Evolutionary conservation across 306 rosid genomes (phyloP).

Genomic region (Ammopiptanthus mongolicus): DNA sequence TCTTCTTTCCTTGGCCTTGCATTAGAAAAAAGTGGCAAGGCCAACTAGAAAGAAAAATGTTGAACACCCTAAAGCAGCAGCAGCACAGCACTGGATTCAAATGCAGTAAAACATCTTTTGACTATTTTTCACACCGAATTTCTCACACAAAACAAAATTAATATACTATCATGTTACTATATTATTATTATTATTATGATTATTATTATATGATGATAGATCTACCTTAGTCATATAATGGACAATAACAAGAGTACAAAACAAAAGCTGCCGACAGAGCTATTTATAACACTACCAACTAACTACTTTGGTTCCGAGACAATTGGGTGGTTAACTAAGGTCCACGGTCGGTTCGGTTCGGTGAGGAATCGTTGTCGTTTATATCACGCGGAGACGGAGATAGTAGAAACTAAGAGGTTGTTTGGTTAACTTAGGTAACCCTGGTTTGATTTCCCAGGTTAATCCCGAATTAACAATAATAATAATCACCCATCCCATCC

Average conservation of each 20-base stretch:
- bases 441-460: constrained; percentile 21
- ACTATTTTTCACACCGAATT: constrained; percentile 1
- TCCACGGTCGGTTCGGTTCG: constrained; percentile 26
- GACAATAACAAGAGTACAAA: constrained; percentile 11
- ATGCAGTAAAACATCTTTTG: constrained; percentile 9
- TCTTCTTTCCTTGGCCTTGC: constrained; percentile 10
- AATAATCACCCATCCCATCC: neutral
- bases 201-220: neutral
- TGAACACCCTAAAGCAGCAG: neutral
- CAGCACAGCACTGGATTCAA: constrained; percentile 12
- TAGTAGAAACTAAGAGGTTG: neutral
- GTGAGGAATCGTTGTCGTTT: constrained; percentile 27
- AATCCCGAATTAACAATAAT: neutral
- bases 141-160: neutral
- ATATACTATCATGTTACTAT: neutral
- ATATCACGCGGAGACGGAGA: neutral
- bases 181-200: no score
- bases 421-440: constrained; percentile 40
- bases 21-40: neutral
- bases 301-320: constrained; percentile 19
- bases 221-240: constrained; percentile 14
- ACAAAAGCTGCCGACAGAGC: constrained; percentile 26
- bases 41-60: neutral
- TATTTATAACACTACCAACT: neutral
- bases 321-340: constrained; percentile 16